Conservation (phyloP, 1,284 basidiomycete species). For the Golubevia sp. region DNA sequence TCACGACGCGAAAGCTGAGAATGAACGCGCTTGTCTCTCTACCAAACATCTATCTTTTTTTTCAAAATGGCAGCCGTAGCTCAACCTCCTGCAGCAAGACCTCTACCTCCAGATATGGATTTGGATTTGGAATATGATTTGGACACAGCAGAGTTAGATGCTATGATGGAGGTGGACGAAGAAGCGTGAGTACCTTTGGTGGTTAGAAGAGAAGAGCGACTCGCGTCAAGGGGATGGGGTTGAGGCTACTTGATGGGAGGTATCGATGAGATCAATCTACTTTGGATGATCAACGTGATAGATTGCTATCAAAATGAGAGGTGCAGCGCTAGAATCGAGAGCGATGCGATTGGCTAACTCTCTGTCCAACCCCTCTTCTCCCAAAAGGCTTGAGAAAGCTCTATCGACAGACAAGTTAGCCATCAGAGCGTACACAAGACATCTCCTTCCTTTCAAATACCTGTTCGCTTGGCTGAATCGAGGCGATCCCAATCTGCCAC, state of each 20-base stretch:
- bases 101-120: slow-evolving; percentile 3
- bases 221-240: slow-evolving; percentile 21
- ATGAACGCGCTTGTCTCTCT: too few species aligned
- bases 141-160: slow-evolving; percentile 14
- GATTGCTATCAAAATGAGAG: too few species aligned
- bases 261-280: neutral
- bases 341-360: neutral
- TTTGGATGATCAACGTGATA: neutral
- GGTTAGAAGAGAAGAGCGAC: too few species aligned
- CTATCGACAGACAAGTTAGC: slow-evolving; percentile 54
- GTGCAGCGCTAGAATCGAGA: too few species aligned
- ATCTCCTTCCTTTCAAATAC: slow-evolving; percentile 53
- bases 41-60: too few species aligned
- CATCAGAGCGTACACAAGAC: slow-evolving; percentile 51
- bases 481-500: slow-evolving; percentile 67
- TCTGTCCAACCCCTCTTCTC: neutral
- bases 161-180: slow-evolving; percentile 31
- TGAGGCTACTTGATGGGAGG: too few species aligned
- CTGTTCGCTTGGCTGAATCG: slow-evolving; percentile 59
- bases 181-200: slow-evolving; percentile 22
- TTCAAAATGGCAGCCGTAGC: slow-evolving; percentile 32
- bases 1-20: too few species aligned
- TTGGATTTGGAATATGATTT: slow-evolving; percentile 34
- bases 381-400: slow-evolving; percentile 29
- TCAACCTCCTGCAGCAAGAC: slow-evolving; percentile 9